Evolutionary conservation across 371 early-diverging fungal species (phyloP).

Genomic region (Caulochytrium protostelioides): DNA sequence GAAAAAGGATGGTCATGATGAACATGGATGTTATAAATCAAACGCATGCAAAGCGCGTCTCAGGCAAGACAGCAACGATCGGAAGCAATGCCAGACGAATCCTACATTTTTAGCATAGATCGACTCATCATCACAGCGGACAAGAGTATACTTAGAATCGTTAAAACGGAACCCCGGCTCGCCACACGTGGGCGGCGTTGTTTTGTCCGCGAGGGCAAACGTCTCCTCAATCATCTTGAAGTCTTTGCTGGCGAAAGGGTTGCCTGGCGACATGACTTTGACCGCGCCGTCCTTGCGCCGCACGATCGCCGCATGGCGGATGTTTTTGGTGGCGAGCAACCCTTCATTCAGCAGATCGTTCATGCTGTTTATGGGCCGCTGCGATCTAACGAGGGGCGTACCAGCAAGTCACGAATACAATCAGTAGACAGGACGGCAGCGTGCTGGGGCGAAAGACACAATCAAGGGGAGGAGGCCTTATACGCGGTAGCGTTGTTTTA

Average conservation of each 20-base stretch:
- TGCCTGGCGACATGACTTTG: conserved; percentile 18
- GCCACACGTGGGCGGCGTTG: background rate
- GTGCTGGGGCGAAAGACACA: too few species aligned
- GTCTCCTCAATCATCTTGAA: background rate
- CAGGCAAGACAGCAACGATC: background rate
- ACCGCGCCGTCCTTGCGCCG: conserved; percentile 18
- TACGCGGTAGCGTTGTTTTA: too few species aligned
- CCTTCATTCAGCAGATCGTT: conserved; percentile 24
- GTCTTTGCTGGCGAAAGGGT: background rate
- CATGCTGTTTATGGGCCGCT: too few species aligned
- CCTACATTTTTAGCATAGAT: conserved; percentile 23
- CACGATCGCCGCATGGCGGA: conserved; percentile 22
- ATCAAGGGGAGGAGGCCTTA: too few species aligned
- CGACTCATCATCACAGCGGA: background rate
- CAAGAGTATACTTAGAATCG: background rate
- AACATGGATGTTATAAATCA: too few species aligned
- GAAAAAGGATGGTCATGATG: too few species aligned
- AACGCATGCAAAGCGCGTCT: too few species aligned
- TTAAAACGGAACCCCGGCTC: background rate
- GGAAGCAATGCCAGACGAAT: background rate
- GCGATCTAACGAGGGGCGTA: too few species aligned
- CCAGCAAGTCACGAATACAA: too few species aligned
- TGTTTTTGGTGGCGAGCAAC: conserved; percentile 15
- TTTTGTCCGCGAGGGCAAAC: background rate
- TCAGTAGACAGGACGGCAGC: too few species aligned